These are phyloP conservation scores for Hypoxylon sp. DNA, from an alignment of 2,329 filamentous ascomycete genomes.

Conservation along the genomic window DNA sequence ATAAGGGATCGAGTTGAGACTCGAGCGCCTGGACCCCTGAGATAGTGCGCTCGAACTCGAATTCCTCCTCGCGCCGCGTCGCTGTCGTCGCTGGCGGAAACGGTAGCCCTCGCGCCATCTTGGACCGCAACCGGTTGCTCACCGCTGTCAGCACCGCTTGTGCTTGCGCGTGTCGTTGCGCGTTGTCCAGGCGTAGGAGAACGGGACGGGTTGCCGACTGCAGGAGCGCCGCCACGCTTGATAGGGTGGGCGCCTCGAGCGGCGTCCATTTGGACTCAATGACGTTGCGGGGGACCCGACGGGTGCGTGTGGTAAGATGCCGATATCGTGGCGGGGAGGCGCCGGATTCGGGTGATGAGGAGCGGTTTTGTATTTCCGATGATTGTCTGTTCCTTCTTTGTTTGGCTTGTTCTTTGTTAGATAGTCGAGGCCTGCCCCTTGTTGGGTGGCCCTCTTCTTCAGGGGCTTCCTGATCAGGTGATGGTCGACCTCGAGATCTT, in stretches of 20 bases:
- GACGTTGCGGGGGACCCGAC: constrained; percentile 68
- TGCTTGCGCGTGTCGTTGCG: constrained; percentile 64
- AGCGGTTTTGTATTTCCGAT: constrained; percentile 34
- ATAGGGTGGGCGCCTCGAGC: constrained; percentile 65
- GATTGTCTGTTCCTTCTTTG: constrained; percentile 26
- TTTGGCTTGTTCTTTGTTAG: constrained; percentile 18
- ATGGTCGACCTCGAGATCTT: constrained; percentile 25
- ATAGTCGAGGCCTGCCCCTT: constrained; percentile 15
- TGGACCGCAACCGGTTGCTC: constrained; percentile 66
- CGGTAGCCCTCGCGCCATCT: constrained; percentile 70
- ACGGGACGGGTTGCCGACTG: constrained; percentile 71
- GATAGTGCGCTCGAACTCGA: constrained; percentile 74
- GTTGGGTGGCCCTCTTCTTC: constrained; percentile 24
- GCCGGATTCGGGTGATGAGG: constrained; percentile 45
- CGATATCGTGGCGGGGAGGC: constrained; percentile 56
- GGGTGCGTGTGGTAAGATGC: constrained; percentile 63
- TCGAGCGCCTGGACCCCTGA: constrained; percentile 69
- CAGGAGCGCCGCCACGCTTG: constrained; percentile 67
- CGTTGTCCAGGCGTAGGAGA: constrained; percentile 65
- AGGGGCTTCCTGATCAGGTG: constrained; percentile 27
- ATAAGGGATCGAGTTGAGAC: constrained; percentile 68
- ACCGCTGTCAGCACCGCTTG: constrained; percentile 67
- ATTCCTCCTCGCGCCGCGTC: constrained; percentile 66
- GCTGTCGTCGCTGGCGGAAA: constrained; percentile 69
- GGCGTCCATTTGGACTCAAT: constrained; percentile 77